Evolutionary conservation across 805 yeast genomes (phyloP), one percentile per base, ranked within the genome.

Genomic region (Ogataea minuta): DNA sequence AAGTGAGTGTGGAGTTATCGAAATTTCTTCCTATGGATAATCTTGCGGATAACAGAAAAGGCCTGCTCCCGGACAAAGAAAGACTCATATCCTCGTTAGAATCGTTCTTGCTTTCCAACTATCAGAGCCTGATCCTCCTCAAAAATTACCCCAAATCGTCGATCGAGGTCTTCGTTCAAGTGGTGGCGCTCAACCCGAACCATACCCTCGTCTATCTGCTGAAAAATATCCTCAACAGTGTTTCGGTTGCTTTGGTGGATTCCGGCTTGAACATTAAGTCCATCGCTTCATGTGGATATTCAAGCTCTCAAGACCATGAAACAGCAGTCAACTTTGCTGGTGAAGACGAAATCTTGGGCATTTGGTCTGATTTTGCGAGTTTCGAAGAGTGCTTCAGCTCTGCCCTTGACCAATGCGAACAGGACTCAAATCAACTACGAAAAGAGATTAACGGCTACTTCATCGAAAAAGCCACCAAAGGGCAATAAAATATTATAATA

Each of bases 111-210:
- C 45, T 63, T 53, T 42, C 65, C 55, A 52, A 64, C 60, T 43
- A 64, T 26, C 45, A 48, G 11, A 55, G 54, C 29, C 41, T 80
- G 1, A 68, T 84, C 2, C 50, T 81, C 13, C 65, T 87, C 23
- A 76, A 76, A 10, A 79, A 81, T 45, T 93, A 93, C 59, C 97
- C 98, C 4, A 91, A 91, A 61, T 85, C 96, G 2, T 79, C 90
- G 13, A 86, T 91, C 41, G 93, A 83, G 54, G 73, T 91, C 11
- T 82, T 81, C 46, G 67, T 93, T 5, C 76, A 82, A 27, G 66
- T 91, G 6, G 71, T 90, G 20, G 69, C 81, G n/a, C 56, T 67
- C 3, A 68, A 68, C 27, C 44, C 56, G 12, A 31, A 45, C 14
- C 60, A 60, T 37, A 59, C 59, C 36, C 57, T 62, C 29, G 62